A percentile compares a stretch with the other conserved stretches of the same genome.
Conservation (phyloP, 2,329 filamentous ascomycete genomes). For the Sporothrix schenckii region DNA sequence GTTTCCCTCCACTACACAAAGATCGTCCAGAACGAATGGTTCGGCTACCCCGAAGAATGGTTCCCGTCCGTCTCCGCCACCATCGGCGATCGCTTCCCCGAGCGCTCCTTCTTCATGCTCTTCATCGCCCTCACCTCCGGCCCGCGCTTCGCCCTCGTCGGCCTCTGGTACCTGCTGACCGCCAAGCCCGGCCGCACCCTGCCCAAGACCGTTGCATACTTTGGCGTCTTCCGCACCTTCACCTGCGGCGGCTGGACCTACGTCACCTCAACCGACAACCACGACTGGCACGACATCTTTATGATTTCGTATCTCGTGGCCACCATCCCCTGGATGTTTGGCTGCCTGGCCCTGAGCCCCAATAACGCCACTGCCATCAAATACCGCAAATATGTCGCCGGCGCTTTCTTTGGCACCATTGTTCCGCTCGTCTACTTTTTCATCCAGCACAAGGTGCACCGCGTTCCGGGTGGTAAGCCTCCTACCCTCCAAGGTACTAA, state of each 20-base stretch:
- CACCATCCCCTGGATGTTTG: conserved; percentile 92
- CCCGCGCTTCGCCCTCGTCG: conserved; percentile 89
- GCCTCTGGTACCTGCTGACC: conserved; percentile 88
- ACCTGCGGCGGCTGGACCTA: conserved; percentile 99
- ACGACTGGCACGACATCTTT: conserved; percentile 98
- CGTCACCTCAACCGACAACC: conserved; percentile 95
- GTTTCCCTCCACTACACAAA: conserved; percentile 86
- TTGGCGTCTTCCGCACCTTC: conserved; percentile 83
- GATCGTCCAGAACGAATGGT: conserved; percentile 97
- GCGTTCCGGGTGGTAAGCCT: conserved; percentile 82
- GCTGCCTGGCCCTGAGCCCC: conserved; percentile 85
- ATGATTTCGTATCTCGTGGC: conserved; percentile 98
- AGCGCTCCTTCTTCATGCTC: conserved; percentile 94
- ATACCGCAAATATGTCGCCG: conserved; percentile 83
- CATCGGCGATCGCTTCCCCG: conserved; percentile 95
- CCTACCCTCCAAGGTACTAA: not conserved
- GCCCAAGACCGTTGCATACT: conserved; percentile 77
- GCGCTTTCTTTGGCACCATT: conserved; percentile 85
- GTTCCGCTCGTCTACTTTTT: conserved; percentile 94
- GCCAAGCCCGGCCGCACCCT: conserved; percentile 72
- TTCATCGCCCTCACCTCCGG: conserved; percentile 96
- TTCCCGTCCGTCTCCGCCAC: conserved; percentile 95
- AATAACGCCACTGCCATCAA: conserved; percentile 79
- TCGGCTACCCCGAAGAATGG: conserved; percentile 93
- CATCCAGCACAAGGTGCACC: conserved; percentile 97